Evolutionary conservation across 352 stramenopile genomes (phyloP), one percentile per base, ranked within the genome.

Genomic region (Globisporangium nodosum): DNA sequence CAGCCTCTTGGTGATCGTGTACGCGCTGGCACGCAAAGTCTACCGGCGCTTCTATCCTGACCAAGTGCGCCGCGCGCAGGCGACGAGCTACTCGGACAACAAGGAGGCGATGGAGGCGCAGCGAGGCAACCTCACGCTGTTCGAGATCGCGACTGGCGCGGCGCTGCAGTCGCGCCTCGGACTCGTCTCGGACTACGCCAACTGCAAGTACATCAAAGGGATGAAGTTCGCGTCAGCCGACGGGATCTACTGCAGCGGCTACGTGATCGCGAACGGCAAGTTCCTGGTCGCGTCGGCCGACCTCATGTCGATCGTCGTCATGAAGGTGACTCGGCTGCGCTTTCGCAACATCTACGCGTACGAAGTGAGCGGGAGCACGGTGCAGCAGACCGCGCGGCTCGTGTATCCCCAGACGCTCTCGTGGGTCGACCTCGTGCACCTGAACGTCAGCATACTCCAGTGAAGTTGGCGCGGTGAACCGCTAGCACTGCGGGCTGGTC

Each of bases 211-310:
- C 24, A 69, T 74, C 42, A 68, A 70, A 12, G 66, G 63, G 21
- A 55, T 68, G 24, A 71, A 72, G 60, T 74, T 56, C 45, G 70
- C 67, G 39, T 65, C 56, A 2, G 49, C 66, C 20, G 75, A 84
- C 15, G 76, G 72, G 2, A 79, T 88, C 46, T 87, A 83, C 63
- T 74, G 76, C 62, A 82, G 73, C 51, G 78, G 76, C 1, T 85
- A 73, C 45, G 52, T 85, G 4, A 57, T 81, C 30, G 58, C 50
- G n/a, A 76, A 50, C 40, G 30, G 13, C 35, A 51, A 39, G 13
- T 58, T 16, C 39, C 27, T 58, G 11, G 0, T 58, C 16, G 24
- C 40, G 9, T n/a, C 53, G 5, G 20, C 3, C 24, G 43, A 58
- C 21, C 18, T 42, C 40, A 18, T n/a, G 16, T 31, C 53, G 27